Conservation (phyloP, 768 basidiomycete species). For the Chalciporus pseudorubinellus region DNA sequence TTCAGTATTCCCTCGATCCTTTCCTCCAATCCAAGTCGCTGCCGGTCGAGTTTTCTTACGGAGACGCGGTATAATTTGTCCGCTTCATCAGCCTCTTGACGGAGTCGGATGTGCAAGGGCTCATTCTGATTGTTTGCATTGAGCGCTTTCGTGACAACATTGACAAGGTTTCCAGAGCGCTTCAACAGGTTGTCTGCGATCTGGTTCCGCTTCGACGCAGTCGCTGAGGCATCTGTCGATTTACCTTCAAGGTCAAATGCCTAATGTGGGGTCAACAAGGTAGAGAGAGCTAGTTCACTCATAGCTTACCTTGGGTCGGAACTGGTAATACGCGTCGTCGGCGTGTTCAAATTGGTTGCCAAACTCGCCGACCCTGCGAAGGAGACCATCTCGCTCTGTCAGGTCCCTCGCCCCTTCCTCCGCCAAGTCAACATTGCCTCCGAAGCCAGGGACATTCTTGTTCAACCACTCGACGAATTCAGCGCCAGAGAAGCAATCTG, state of each 20-base stretch:
- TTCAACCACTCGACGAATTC: conserved; percentile 86
- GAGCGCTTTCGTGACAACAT: conserved; percentile 70
- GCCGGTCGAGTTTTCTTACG: conserved; percentile 80
- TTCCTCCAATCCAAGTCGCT: conserved; percentile 84
- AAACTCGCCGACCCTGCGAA: conserved; percentile 76
- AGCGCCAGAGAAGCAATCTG: conserved; percentile 84
- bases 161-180: conserved; percentile 66
- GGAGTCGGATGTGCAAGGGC: conserved; percentile 64
- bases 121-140: conserved; percentile 48
- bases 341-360: conserved; percentile 79
- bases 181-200: conserved; percentile 60
- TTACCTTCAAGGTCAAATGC: conserved; percentile 32
- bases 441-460: conserved; percentile 73
- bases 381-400: conserved; percentile 50
- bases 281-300: conserved; percentile 10
- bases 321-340: conserved; percentile 82
- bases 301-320: conserved; percentile 65
- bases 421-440: conserved; percentile 72
- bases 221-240: conserved; percentile 18
- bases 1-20: conserved; percentile 81
- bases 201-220: conserved; percentile 31
- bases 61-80: conserved; percentile 77
- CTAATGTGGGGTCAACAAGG: conserved; percentile 25
- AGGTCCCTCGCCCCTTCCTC: conserved; percentile 65
- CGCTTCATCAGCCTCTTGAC: conserved; percentile 78